Evolutionary conservation across 1,139 yeast species (phyloP).

Genomic region (Geotrichum candidum): DNA sequence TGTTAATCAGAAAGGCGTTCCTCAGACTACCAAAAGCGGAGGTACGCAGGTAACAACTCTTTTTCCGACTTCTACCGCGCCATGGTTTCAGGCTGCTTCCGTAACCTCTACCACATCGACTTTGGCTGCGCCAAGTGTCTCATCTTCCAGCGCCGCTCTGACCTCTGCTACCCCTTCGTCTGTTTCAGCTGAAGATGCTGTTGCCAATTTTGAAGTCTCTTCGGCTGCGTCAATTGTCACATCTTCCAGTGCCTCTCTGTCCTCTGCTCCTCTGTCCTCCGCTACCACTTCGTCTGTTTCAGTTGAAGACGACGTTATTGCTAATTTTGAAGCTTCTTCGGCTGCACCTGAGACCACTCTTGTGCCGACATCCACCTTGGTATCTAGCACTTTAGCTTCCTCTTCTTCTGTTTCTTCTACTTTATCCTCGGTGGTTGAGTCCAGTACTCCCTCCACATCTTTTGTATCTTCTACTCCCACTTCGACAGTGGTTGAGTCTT

Average conservation of each 20-base stretch:
- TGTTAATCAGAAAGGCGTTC: conserved; percentile 13
- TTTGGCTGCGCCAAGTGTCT: conserved; percentile 18
- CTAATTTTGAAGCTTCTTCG: neutral
- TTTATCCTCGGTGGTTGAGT: conserved; percentile 20
- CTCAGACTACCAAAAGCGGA: conserved; percentile 2
- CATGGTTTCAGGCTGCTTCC: conserved; percentile 5
- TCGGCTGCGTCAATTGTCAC: conserved; percentile 15
- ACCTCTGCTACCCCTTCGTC: neutral
- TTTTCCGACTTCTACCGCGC: conserved; percentile 1
- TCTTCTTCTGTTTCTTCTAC: conserved; percentile 18
- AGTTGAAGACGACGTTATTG: neutral
- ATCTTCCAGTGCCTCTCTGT: conserved; percentile 15
- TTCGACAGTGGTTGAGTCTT: conserved; percentile 12
- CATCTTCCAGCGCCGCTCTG: conserved; percentile 18
- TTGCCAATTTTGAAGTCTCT: neutral
- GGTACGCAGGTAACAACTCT: conserved; percentile 12
- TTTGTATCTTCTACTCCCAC: conserved; percentile 15
- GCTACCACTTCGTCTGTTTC: neutral
- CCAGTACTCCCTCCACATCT: neutral
- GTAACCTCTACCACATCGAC: conserved; percentile 6
- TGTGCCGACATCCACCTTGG: neutral
- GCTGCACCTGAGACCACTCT: neutral
- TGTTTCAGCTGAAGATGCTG: neutral
- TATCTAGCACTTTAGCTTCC: conserved; percentile 13
- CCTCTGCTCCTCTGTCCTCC: neutral